Evolutionary conservation across 345 rosid species (phyloP), one percentile per base, ranked within the genome.

Genomic region (Stellera chamaejasme): DNA sequence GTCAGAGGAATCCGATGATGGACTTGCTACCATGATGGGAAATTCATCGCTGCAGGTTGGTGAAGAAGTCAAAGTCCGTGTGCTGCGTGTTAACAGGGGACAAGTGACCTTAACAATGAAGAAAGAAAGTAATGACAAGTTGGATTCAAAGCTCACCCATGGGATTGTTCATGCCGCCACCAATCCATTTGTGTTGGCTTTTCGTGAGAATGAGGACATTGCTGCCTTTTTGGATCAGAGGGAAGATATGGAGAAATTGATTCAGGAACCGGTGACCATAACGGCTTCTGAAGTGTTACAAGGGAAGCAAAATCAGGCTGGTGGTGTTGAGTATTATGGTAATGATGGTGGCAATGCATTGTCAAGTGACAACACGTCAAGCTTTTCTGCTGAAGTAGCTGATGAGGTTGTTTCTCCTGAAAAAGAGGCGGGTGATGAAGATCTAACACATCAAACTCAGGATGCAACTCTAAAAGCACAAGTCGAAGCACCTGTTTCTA

Each of bases 31-130:
- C 66, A 79, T 78, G 82, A 77, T 83, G 90, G 89, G 83, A 3
- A 77, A 68, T 48, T 73, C 94, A 46, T 71, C 84, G 0, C 58
- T 92, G 68, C 77, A 77, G 65, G 69, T 77, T 25, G 95, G 95
- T 51, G 85, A 88, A 67, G 90, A 88, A 66, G 81, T 88, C 56
- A 79, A 75, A 54, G 93, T 80, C 43, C 78, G 84, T 39, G 96
- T 92, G 43, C 64, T 84, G 68, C 76, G 85, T 51, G 56, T 85
- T 15, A 32, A 75, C 3, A 76, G 96, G 66, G 95, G 96, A 60
- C 84, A 81, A 66, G 83, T 77, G 66, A 92, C 98, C 50, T 70
- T 92, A 71, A 92, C 98, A 0, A 85, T 85, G 96, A 88, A 84
- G 77, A 76, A 74, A 52, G 90, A 78, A 56, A 82, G 76, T n/a